Evolutionary conservation across 352 stramenopile species (phyloP).

Genomic region (Globisporangium irregulare): DNA sequence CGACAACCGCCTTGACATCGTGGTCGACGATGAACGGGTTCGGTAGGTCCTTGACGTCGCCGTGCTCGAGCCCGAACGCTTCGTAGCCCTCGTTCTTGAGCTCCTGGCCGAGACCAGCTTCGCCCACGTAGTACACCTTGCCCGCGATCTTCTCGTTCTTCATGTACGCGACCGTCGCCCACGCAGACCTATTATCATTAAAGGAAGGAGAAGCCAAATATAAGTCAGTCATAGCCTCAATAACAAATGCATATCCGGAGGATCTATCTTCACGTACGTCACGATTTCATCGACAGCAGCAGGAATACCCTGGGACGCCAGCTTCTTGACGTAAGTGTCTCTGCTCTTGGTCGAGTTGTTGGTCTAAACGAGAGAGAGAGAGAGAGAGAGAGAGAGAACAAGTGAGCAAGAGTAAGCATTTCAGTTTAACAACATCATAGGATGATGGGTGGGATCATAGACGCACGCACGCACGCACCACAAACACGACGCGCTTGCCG

Average conservation of each 20-base stretch:
- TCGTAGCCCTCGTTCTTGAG: constrained; percentile 65
- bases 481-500: constrained; percentile 82
- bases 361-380: constrained; percentile 35
- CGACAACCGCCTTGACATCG: constrained; percentile 76
- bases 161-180: constrained; percentile 79
- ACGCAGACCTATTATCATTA: constrained; percentile 51
- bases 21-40: constrained; percentile 63
- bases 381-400: neutral
- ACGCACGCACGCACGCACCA: constrained; percentile 33
- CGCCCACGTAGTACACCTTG: constrained; percentile 86
- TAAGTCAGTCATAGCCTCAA: neutral
- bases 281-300: constrained; percentile 72
- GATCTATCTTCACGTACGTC: constrained; percentile 38
- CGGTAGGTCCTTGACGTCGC: constrained; percentile 66
- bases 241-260: neutral
- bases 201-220: neutral
- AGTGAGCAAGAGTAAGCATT: neutral
- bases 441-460: neutral
- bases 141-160: constrained; percentile 69
- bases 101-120: constrained; percentile 64
- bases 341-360: constrained; percentile 86
- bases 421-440: neutral
- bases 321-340: constrained; percentile 81
- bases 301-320: constrained; percentile 77
- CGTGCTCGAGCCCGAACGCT: constrained; percentile 62